Percentiles rank a stretch among this genome's conserved stretches.
Conservation (phyloP, 176 grass and related monocot species). For the Oryza nivara region DNA sequence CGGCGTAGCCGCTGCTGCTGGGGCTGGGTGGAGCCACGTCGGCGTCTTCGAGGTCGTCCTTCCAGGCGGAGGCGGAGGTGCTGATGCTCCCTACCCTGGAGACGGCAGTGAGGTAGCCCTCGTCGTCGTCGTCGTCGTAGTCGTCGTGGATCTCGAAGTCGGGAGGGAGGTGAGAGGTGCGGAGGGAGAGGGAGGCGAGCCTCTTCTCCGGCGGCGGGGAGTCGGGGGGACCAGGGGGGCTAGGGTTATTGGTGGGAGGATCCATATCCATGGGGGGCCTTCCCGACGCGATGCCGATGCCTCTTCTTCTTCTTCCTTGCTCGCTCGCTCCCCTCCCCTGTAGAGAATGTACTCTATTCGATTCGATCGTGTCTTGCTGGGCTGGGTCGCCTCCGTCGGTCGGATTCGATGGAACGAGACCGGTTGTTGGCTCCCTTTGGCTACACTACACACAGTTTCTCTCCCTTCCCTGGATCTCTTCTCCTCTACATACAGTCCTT, state of each 20-base stretch:
- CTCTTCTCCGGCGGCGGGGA: background rate
- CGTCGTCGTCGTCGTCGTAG: slow-evolving; percentile 42
- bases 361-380: too few relatives aligned
- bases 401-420: too few relatives aligned
- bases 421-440: too few relatives aligned
- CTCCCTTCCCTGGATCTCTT: too few relatives aligned
- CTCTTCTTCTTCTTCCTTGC: too few relatives aligned
- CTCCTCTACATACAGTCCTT: too few relatives aligned
- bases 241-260: slow-evolving; percentile 41
- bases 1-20: slow-evolving; percentile 91
- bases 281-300: too few relatives aligned
- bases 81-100: slow-evolving; percentile 55
- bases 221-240: background rate
- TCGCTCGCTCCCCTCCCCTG: too few relatives aligned
- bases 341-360: too few relatives aligned
- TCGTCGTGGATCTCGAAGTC: slow-evolving; percentile 59
- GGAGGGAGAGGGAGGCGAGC: slow-evolving; percentile 46
- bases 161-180: slow-evolving; percentile 51
- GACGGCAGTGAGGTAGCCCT: slow-evolving; percentile 46
- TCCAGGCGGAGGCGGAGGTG: slow-evolving; percentile 31
- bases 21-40: slow-evolving; percentile 64
- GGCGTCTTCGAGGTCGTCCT: slow-evolving; percentile 38
- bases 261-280: slow-evolving; percentile 44
- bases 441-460: too few relatives aligned
- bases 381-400: too few relatives aligned